Evolutionary conservation across 768 basidiomycete genomes (phyloP).

Genomic region (Lactarius akahatsu): DNA sequence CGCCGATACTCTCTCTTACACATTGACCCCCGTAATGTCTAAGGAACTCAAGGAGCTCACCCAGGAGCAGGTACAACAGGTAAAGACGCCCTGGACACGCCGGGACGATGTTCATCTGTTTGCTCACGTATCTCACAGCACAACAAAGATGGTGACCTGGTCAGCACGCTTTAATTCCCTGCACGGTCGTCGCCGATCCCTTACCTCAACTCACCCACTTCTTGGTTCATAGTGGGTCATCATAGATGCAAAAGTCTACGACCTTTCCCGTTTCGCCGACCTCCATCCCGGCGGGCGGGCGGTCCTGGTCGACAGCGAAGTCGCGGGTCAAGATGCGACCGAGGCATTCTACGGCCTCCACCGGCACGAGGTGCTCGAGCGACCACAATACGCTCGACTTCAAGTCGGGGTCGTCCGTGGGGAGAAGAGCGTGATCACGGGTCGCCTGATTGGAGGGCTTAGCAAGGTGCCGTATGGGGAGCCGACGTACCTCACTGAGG

Average conservation of each 20-base stretch:
- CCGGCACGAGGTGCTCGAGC: slow-evolving; percentile 73
- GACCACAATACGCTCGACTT: slow-evolving; percentile 68
- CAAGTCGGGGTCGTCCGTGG: slow-evolving; percentile 67
- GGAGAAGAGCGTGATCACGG: slow-evolving; percentile 53
- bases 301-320: slow-evolving; percentile 51
- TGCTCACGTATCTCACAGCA: slow-evolving; percentile 51
- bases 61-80: slow-evolving; percentile 68
- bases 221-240: slow-evolving; percentile 63
- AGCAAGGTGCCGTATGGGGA: slow-evolving; percentile 84
- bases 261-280: slow-evolving; percentile 75
- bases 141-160: slow-evolving; percentile 81
- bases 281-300: slow-evolving; percentile 85
- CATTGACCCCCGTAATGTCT: slow-evolving; percentile 11
- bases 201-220: neutral
- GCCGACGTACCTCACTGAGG: slow-evolving; percentile 71
- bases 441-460: slow-evolving; percentile 52
- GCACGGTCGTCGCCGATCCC: neutral
- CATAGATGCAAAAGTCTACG: slow-evolving; percentile 78
- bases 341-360: slow-evolving; percentile 87
- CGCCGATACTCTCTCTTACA: neutral
- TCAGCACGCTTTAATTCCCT: slow-evolving; percentile 36
- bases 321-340: slow-evolving; percentile 79
- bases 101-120: neutral
- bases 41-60: slow-evolving; percentile 41
- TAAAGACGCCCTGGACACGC: slow-evolving; percentile 32